Conservation (phyloP, 192 early-diverging fungal species). For the Radiomyces spectabilis region DNA sequence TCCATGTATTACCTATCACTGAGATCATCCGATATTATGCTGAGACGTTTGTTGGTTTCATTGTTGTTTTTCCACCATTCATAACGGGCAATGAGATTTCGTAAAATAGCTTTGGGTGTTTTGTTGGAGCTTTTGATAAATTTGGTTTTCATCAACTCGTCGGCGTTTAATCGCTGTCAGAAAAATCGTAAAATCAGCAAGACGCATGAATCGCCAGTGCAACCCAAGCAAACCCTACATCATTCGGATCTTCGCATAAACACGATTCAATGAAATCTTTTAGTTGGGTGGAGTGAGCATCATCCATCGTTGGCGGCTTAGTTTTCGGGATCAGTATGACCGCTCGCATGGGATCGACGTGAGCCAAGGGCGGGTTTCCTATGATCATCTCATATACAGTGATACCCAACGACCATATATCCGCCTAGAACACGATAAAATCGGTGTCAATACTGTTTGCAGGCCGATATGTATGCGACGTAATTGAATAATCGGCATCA, state of each 20-base stretch:
- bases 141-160: conserved; percentile 76
- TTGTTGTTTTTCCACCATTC: conserved; percentile 49
- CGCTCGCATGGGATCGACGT: conserved; percentile 85
- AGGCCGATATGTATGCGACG: too few relatives aligned
- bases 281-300: conserved; percentile 66
- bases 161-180: conserved; percentile 72
- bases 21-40: conserved; percentile 11
- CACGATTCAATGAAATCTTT: conserved; percentile 88
- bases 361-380: conserved; percentile 89
- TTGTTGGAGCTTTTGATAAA: conserved; percentile 62
- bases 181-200: not conserved
- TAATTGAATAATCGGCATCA: too few relatives aligned
- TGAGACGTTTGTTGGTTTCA: conserved; percentile 11
- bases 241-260: conserved; percentile 77
- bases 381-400: conserved; percentile 96
- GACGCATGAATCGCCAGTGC: too few relatives aligned
- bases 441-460: not conserved
- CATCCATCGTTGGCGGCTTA: conserved; percentile 72
- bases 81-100: conserved; percentile 58
- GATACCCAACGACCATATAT: conserved; percentile 98
- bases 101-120: conserved; percentile 40
- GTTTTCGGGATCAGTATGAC: conserved; percentile 83
- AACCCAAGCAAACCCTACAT: conserved; percentile 34
- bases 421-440: conserved; percentile 71
- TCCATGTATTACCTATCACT: conserved; percentile 16